Conservation (phyloP, 2,329 filamentous ascomycete species). For the Karstenula rhodostoma region DNA sequence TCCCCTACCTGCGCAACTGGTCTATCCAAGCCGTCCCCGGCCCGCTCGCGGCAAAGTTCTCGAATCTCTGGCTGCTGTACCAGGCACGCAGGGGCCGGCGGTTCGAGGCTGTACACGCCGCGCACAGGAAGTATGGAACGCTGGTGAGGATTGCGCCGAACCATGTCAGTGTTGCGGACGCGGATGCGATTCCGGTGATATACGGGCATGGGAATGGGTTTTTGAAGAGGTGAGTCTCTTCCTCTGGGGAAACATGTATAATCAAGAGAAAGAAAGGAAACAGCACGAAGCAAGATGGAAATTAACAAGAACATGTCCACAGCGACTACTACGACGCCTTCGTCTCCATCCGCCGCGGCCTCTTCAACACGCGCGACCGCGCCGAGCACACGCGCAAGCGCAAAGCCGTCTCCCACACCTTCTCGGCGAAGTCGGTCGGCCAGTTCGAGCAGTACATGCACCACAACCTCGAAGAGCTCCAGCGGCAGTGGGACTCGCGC, state of each 20-base stretch:
- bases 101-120: conserved; percentile 69
- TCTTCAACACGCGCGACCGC: conserved; percentile 90
- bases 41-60: conserved; percentile 72
- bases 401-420: conserved; percentile 87
- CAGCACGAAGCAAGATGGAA: neutral
- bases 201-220: conserved; percentile 71
- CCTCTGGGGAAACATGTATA: neutral
- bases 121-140: conserved; percentile 79
- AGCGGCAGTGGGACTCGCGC: conserved; percentile 77
- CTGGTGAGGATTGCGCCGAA: conserved; percentile 84
- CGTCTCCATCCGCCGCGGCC: conserved; percentile 81
- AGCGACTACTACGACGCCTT: conserved; percentile 92
- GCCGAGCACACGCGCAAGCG: conserved; percentile 86
- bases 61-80: conserved; percentile 80
- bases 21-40: conserved; percentile 65
- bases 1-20: conserved; percentile 67
- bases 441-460: conserved; percentile 93
- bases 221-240: conserved; percentile 52
- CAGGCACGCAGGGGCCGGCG: conserved; percentile 67
- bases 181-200: conserved; percentile 75
- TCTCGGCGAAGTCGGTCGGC: conserved; percentile 79
- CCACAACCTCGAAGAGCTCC: conserved; percentile 77
- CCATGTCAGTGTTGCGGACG: conserved; percentile 83
- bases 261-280: neutral
- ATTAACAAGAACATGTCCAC: neutral